These are phyloP conservation scores for Cytospora leucostoma DNA, from an alignment of 2,329 filamentous ascomycete genomes.

Conservation along the genomic window DNA sequence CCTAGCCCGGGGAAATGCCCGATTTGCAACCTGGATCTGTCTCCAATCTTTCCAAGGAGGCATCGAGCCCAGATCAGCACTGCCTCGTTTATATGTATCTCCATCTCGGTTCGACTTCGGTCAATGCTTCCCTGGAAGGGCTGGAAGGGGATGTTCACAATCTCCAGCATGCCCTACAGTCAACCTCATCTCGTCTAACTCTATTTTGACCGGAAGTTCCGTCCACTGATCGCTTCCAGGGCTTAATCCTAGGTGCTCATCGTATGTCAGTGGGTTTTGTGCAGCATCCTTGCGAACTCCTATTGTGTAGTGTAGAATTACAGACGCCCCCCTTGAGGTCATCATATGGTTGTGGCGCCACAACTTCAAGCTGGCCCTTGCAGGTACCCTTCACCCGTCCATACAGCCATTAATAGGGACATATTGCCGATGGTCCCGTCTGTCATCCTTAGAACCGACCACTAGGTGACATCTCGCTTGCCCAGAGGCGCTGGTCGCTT, in stretches of 20 bases:
- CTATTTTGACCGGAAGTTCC: background rate
- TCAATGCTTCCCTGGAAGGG: background rate
- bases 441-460: too few species aligned
- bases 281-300: background rate
- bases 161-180: background rate
- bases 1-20: conserved; percentile 15
- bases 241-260: background rate
- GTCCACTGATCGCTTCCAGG: background rate
- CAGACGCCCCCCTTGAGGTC: background rate
- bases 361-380: background rate
- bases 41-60: conserved; percentile 11
- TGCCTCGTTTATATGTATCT: background rate
- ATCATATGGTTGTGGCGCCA: too few species aligned
- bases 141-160: too few species aligned
- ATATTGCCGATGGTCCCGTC: too few species aligned
- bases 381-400: too few species aligned
- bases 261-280: background rate
- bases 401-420: too few species aligned
- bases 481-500: too few species aligned
- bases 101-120: background rate
- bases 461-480: too few species aligned
- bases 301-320: background rate
- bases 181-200: background rate
- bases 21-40: background rate
- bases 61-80: conserved; percentile 17